Conservation (phyloP, 352 stramenopile genomes). For the Phytophthora constricta region DNA sequence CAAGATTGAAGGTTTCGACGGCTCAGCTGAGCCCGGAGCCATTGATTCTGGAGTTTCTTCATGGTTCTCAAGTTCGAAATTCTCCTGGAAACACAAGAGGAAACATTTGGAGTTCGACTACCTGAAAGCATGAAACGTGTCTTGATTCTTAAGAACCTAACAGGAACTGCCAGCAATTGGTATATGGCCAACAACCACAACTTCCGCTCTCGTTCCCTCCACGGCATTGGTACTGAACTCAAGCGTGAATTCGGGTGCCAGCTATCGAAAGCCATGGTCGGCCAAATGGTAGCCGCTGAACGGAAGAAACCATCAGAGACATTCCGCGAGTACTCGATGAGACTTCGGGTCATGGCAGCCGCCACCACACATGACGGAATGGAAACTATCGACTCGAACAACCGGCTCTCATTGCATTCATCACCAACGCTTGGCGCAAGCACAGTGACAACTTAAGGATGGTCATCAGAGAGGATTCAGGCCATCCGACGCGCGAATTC, state of each 20-base stretch:
- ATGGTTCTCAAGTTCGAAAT: background rate
- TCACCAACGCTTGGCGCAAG: background rate
- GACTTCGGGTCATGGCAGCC: background rate
- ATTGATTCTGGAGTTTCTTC: slow-evolving; percentile 1
- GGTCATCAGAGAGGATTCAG: background rate
- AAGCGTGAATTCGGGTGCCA: background rate
- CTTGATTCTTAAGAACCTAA: too few species aligned
- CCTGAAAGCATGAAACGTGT: background rate
- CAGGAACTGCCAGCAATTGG: too few species aligned
- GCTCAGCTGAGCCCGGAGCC: background rate
- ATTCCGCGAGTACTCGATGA: background rate
- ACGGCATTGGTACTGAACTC: background rate
- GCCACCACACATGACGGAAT: background rate
- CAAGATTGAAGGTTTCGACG: background rate
- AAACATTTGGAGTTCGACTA: background rate
- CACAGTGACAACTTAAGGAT: background rate
- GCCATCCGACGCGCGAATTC: background rate
- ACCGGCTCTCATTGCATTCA: background rate
- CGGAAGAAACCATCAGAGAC: slow-evolving; percentile 1
- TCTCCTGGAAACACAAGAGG: background rate
- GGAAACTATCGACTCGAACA: background rate
- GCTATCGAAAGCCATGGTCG: background rate
- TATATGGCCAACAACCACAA: background rate
- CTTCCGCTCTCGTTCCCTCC: background rate
- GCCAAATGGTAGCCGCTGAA: slow-evolving; percentile 1